Percentiles rank a stretch among this genome's conserved stretches.
phyloP scores from a whole-genome alignment of 2,329 filamentous ascomycete genomes.

The Neofusicoccum parvum region DNA sequence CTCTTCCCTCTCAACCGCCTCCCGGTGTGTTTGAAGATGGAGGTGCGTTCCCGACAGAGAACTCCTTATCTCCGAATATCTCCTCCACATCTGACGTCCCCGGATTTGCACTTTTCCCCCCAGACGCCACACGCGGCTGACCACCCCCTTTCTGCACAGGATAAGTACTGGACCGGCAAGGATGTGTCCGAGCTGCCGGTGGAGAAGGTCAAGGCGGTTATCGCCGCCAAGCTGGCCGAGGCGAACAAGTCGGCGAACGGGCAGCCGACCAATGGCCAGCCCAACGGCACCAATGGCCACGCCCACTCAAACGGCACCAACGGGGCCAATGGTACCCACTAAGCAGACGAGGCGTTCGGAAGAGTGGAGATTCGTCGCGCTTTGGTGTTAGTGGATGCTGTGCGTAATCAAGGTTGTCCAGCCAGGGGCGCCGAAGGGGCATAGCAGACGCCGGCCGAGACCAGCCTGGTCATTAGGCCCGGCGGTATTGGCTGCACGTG shows the following conservation, averaged over 20 bases:
- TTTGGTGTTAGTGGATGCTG: neutral
- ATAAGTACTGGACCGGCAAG: constrained; percentile 64
- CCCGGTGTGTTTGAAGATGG: neutral
- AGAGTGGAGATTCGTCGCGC: neutral
- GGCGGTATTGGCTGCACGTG: neutral
- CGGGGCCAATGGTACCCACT: constrained; percentile 10
- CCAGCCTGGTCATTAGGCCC: neutral
- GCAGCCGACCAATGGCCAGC: neutral
- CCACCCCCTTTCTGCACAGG: constrained; percentile 27
- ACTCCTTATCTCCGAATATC: neutral
- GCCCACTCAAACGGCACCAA: neutral
- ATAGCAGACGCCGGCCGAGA: neutral
- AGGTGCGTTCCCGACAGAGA: neutral
- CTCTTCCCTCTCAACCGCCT: neutral
- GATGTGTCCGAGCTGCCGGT: constrained; percentile 62
- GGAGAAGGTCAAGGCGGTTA: constrained; percentile 59
- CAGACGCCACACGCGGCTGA: constrained; percentile 15
- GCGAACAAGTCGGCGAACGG: constrained; percentile 8
- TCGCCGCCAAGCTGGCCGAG: constrained; percentile 34
- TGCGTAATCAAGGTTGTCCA: neutral
- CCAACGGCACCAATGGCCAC: neutral
- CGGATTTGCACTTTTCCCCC: constrained; percentile 20
- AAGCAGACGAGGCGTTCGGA: neutral
- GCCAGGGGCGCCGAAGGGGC: constrained; percentile 4
- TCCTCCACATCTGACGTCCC: neutral